phyloP scores from a whole-genome alignment of 306 rosid species.

The Fagus crenata region DNA sequence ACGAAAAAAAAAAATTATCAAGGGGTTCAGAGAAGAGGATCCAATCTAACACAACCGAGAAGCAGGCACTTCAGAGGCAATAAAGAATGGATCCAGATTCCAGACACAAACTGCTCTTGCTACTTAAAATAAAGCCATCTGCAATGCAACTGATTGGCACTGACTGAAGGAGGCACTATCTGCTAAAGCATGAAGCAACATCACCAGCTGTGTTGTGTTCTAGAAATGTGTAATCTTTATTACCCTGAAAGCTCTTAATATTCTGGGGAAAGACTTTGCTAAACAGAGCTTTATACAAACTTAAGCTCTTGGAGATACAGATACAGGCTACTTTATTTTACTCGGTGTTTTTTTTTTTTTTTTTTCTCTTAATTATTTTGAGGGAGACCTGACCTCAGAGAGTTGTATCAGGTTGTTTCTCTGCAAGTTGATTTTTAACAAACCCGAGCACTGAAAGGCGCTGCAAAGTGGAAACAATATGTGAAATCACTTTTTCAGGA shows the following conservation, averaged over 20 bases:
- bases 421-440: constrained; percentile 60
- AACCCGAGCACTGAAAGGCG: constrained; percentile 74
- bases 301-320: constrained; percentile 15
- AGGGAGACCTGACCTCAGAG: constrained; percentile 18
- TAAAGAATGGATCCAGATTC: background rate
- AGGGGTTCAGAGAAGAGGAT: background rate
- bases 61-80: background rate
- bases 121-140: background rate
- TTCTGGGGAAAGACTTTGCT: constrained; percentile 19
- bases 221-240: constrained; percentile 23
- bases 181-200: constrained; percentile 10
- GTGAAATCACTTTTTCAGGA: background rate
- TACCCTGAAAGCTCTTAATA: constrained; percentile 24
- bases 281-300: constrained; percentile 19
- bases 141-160: background rate
- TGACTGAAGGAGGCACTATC: background rate
- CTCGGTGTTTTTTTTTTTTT: background rate
- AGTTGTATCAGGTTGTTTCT: constrained; percentile 49
- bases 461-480: constrained; percentile 34
- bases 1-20: background rate
- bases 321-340: constrained; percentile 26
- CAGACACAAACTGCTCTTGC: background rate
- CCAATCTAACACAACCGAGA: background rate
- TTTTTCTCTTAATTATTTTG: constrained; percentile 1
- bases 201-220: constrained; percentile 15